Evolutionary conservation across 805 yeast genomes (phyloP), one percentile per base, ranked within the genome.

Genomic region (Cyberlindnera galapagoensis): DNA sequence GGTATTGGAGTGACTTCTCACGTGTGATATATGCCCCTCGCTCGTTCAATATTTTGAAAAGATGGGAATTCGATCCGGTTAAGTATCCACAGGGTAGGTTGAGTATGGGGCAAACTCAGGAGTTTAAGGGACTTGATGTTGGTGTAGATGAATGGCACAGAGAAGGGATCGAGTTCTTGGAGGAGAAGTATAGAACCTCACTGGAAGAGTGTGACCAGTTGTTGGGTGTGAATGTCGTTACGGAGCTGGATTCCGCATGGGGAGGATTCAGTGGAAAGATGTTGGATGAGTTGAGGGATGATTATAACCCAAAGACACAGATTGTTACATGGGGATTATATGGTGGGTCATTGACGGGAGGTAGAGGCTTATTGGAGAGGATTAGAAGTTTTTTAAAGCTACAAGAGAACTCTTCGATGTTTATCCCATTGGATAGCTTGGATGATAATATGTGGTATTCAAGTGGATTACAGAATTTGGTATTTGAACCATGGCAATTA

Each of bases 161-260:
- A 21, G 28, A 40, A n/a, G 60, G 59, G 6, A 48, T 63, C 14
- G 82, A 80, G 16, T 69, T 69, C 25, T 38, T 78, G 27, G 92
- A 83, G 30, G 66, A 64, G 3, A 57, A 60, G 5, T 71, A 87
- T 34, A 65, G 96, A 34, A 56, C 60, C 2, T 57, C 70, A 24
- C 49, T 92, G 10, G 98, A 90, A 50, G 69, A 73, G 38, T 77
- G 92, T 51, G 97, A 92, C 52, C 55, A 63, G 18, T 50, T 88
- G 13, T 72, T 69, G 34, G 96, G 96, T 1, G 36, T 92, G 8
- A 82, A 81, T 43, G 30, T 84, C 1, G 48, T 78, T 3, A 70
- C 81, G 0, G 95, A 87, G 32, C 43, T 79, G 4, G 94, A 84
- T 49, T 66, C 74, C 15, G 82, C 80, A 0, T 90, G 97, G 97